phyloP scores from a whole-genome alignment of 257 asterid genomes.

The Nicotiana otophora region DNA sequence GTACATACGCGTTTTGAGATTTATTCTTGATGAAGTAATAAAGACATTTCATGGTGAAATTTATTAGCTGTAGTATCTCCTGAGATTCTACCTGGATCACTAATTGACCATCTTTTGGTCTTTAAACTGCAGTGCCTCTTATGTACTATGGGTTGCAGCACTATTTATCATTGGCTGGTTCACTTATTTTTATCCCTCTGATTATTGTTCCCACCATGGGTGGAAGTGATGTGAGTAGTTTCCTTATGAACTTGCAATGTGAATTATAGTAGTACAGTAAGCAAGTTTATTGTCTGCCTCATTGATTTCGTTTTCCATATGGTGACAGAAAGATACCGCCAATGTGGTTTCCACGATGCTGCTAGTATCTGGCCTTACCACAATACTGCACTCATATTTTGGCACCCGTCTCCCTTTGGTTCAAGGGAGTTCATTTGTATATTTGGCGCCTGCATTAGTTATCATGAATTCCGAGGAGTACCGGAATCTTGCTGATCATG shows the following conservation, averaged over 20 bases:
- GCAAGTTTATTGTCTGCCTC: background rate
- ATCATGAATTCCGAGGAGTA: slow-evolving; percentile 84
- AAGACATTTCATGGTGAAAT: too few species aligned
- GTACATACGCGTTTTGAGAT: background rate
- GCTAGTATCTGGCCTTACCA: slow-evolving; percentile 79
- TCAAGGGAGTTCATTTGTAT: slow-evolving; percentile 97
- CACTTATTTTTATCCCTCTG: slow-evolving; percentile 88
- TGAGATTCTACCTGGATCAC: background rate
- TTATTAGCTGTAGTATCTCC: background rate
- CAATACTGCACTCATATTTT: slow-evolving; percentile 66
- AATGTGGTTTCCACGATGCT: slow-evolving; percentile 88
- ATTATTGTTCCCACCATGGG: slow-evolving; percentile 91
- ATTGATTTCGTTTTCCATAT: slow-evolving; percentile 21
- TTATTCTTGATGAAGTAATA: too few species aligned
- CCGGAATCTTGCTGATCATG: slow-evolving; percentile 84
- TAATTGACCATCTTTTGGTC: slow-evolving; percentile 18
- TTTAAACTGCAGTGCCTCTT: slow-evolving; percentile 53
- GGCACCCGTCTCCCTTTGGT: slow-evolving; percentile 95
- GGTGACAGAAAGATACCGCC: slow-evolving; percentile 80
- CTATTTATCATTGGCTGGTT: slow-evolving; percentile 91
- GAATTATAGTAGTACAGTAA: background rate
- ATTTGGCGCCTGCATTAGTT: slow-evolving; percentile 90
- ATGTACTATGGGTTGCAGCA: slow-evolving; percentile 83
- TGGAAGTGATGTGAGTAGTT: slow-evolving; percentile 85
- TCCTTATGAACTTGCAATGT: slow-evolving; percentile 10